Conservation (phyloP, 192 early-diverging fungal species). For the Linnemannia exigua region DNA sequence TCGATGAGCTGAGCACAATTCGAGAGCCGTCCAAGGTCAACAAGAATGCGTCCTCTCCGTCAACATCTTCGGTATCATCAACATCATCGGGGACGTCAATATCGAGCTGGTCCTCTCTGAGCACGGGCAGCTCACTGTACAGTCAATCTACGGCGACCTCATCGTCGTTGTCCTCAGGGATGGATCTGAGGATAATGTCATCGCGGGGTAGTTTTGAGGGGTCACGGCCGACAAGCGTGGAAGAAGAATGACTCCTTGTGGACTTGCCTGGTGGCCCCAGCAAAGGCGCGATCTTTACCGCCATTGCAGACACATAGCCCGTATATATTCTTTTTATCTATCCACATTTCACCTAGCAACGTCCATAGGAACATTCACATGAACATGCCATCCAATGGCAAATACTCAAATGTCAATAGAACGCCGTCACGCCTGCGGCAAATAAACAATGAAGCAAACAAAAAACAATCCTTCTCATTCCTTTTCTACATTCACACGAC, state of each 20-base stretch:
- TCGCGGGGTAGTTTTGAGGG: slow-evolving; percentile 21
- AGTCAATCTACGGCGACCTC: slow-evolving; percentile 25
- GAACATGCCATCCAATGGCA: background rate
- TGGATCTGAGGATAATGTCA: background rate
- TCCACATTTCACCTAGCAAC: background rate
- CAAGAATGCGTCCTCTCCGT: background rate
- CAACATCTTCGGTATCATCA: background rate
- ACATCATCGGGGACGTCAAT: background rate
- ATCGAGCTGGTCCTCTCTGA: background rate
- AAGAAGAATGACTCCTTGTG: slow-evolving; percentile 51
- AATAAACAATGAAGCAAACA: background rate
- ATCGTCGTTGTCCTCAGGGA: background rate
- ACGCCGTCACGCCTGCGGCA: background rate
- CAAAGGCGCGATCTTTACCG: background rate
- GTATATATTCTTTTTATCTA: background rate
- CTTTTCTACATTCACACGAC: background rate
- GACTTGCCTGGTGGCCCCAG: slow-evolving; percentile 3
- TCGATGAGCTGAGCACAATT: slow-evolving; percentile 75
- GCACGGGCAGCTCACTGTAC: slow-evolving; percentile 6
- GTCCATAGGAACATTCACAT: background rate
- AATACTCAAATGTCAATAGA: background rate
- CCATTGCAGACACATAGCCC: background rate
- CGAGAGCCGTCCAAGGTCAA: slow-evolving; percentile 69
- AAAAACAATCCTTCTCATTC: background rate
- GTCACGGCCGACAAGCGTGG: slow-evolving; percentile 33